These are phyloP conservation scores for Beauveria varroae DNA, from an alignment of 2,329 filamentous ascomycete species.

Conservation along the genomic window DNA sequence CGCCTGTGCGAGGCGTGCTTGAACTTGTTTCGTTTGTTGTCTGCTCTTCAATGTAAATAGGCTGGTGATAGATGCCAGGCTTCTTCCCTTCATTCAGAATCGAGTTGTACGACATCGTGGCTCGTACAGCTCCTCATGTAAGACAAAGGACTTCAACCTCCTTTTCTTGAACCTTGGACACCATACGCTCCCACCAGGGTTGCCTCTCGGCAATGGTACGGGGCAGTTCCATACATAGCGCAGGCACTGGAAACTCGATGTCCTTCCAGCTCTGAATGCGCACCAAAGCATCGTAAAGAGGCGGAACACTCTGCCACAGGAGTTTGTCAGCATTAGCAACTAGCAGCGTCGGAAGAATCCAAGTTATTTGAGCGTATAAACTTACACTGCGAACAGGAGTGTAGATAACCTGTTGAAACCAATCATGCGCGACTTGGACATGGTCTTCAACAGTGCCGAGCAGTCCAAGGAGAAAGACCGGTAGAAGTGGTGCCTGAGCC, in stretches of 20 bases:
- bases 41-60: background rate
- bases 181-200: conserved; percentile 35
- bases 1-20: background rate
- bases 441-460: conserved; percentile 24
- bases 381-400: conserved; percentile 34
- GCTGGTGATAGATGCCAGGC: background rate
- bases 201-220: conserved; percentile 22
- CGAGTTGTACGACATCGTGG: background rate
- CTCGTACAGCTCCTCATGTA: conserved; percentile 21
- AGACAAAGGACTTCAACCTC: conserved; percentile 31
- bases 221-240: conserved; percentile 13
- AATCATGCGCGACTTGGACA: conserved; percentile 21
- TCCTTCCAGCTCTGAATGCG: conserved; percentile 30
- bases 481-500: conserved; percentile 33
- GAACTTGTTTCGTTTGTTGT: background rate
- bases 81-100: background rate
- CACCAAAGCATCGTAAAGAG: conserved; percentile 26
- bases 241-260: conserved; percentile 17
- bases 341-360: background rate
- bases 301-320: conserved; percentile 30
- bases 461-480: conserved; percentile 33
- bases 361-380: conserved; percentile 1
- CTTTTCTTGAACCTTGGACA: conserved; percentile 23
- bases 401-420: conserved; percentile 30
- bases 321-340: conserved; percentile 12